Percentiles rank a stretch among this genome's conserved stretches.
Evolutionary conservation across 345 rosid genomes (phyloP).

Genomic region (Eucalyptus fibrosa): DNA sequence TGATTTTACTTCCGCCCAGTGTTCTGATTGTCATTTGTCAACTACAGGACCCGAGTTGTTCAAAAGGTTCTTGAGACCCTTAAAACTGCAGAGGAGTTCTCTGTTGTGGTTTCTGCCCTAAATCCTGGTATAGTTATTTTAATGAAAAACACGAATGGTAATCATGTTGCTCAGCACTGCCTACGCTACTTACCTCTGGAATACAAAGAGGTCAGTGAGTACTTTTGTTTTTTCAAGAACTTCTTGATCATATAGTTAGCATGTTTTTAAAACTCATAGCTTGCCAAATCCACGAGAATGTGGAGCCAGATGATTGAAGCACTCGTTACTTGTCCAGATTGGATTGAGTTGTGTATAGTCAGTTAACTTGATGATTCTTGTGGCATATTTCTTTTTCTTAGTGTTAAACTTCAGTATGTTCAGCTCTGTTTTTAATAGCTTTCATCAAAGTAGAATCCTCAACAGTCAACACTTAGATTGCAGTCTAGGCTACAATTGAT

Average conservation of each 20-base stretch:
- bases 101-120: conserved; percentile 36
- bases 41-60: conserved; percentile 60
- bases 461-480: not conserved
- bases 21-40: not conserved
- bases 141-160: conserved; percentile 65
- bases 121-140: conserved; percentile 54
- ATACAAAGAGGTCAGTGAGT: conserved; percentile 25
- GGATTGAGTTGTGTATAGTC: not conserved
- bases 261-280: not conserved
- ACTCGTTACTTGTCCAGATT: not conserved
- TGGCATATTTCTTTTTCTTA: not conserved
- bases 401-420: not conserved
- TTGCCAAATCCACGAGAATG: not conserved
- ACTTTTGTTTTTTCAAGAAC: not conserved
- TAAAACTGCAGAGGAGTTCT: conserved; percentile 35
- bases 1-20: not conserved
- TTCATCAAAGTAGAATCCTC: not conserved
- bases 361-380: not conserved
- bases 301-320: not conserved
- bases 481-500: not conserved
- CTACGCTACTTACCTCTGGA: conserved; percentile 42
- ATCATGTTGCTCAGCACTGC: conserved; percentile 75
- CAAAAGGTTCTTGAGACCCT: conserved; percentile 66
- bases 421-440: not conserved
- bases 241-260: not conserved